These are phyloP conservation scores for Lumnitzera littorea DNA, from an alignment of 345 rosid species.

Conservation along the genomic window DNA sequence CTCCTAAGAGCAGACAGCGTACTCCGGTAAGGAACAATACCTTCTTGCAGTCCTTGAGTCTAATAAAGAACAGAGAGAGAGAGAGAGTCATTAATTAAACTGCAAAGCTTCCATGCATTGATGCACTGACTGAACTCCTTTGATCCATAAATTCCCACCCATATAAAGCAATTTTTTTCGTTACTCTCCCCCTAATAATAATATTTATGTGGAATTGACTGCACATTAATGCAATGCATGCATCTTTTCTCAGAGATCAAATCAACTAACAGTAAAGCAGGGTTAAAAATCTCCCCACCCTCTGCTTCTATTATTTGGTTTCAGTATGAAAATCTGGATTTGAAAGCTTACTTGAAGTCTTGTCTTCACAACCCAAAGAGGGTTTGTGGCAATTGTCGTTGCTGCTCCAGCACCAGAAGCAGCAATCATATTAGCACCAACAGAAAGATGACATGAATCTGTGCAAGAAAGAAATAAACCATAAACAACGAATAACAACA, in stretches of 20 bases:
- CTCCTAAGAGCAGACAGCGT: slow-evolving; percentile 75
- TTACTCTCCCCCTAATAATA: too few relatives aligned
- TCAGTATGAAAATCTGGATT: neutral
- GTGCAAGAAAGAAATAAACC: neutral
- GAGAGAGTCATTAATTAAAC: too few relatives aligned
- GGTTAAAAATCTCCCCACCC: too few relatives aligned
- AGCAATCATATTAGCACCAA: slow-evolving; percentile 76
- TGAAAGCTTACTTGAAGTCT: slow-evolving; percentile 58
- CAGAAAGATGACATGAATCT: slow-evolving; percentile 49
- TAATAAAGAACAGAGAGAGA: slow-evolving; percentile 16
- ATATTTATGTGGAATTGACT: too few relatives aligned
- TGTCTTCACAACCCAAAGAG: slow-evolving; percentile 96
- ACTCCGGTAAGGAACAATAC: slow-evolving; percentile 60
- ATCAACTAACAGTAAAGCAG: too few relatives aligned
- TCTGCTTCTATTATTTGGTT: neutral
- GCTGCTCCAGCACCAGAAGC: slow-evolving; percentile 90
- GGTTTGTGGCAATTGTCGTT: slow-evolving; percentile 67
- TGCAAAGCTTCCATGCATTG: too few relatives aligned
- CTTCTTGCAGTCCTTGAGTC: slow-evolving; percentile 76
- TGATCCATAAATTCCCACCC: too few relatives aligned
- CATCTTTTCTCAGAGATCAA: too few relatives aligned
- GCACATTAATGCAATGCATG: too few relatives aligned
- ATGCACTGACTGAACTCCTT: too few relatives aligned
- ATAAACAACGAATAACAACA: neutral
- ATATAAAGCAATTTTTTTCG: too few relatives aligned